These are phyloP conservation scores for Irpex sp. DNA, from an alignment of 1,284 basidiomycete species.

Conservation along the genomic window DNA sequence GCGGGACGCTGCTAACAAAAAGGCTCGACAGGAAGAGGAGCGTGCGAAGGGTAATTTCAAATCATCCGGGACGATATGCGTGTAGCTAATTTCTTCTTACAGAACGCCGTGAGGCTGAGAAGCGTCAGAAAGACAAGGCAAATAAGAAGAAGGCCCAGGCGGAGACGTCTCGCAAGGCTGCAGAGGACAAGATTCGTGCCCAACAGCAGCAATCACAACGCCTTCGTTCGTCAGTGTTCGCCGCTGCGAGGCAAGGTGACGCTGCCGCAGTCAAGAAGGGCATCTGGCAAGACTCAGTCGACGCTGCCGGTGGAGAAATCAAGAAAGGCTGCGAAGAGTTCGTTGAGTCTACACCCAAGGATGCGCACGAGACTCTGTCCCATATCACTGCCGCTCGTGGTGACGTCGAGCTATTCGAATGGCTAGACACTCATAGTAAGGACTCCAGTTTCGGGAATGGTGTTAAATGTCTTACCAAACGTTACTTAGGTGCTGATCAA, in stretches of 20 bases:
- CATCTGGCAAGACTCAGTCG: slow-evolving; percentile 65
- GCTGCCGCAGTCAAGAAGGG: slow-evolving; percentile 52
- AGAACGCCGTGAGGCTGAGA: slow-evolving; percentile 52
- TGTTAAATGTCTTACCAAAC: neutral
- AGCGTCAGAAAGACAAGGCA: slow-evolving; percentile 53
- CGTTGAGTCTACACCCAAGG: slow-evolving; percentile 41
- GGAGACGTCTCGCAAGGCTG: slow-evolving; percentile 45
- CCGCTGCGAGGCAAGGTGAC: slow-evolving; percentile 55
- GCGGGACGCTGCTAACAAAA: slow-evolving; percentile 41
- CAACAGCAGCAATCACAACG: slow-evolving; percentile 48
- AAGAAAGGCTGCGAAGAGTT: slow-evolving; percentile 53
- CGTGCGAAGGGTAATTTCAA: slow-evolving; percentile 45
- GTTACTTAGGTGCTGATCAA: slow-evolving; percentile 54
- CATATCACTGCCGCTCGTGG: slow-evolving; percentile 60
- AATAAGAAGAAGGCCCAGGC: slow-evolving; percentile 53
- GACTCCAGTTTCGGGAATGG: slow-evolving; percentile 2
- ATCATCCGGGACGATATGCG: neutral
- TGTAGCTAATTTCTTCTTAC: slow-evolving; percentile 5
- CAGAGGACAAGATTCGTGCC: slow-evolving; percentile 43
- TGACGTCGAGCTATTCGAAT: slow-evolving; percentile 54
- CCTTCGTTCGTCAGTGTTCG: slow-evolving; percentile 57
- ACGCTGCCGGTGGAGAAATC: slow-evolving; percentile 67
- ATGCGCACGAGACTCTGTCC: slow-evolving; percentile 61
- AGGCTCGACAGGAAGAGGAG: slow-evolving; percentile 42
- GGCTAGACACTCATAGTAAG: slow-evolving; percentile 69